Conservation (phyloP, 1,284 basidiomycete species). For the Heterobasidion parviporum region DNA sequence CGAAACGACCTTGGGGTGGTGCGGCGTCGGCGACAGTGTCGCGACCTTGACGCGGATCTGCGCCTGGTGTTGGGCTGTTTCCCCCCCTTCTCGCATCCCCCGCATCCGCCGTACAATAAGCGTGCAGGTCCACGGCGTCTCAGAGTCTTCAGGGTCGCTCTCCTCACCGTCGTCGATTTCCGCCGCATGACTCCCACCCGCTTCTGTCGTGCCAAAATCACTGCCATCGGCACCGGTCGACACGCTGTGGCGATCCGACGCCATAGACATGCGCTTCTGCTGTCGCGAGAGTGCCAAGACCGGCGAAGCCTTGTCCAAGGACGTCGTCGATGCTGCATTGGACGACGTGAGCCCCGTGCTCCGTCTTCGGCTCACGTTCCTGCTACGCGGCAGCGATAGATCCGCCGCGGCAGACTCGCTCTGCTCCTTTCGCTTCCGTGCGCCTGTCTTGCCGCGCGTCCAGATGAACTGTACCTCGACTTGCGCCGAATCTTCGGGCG, state of each 20-base stretch:
- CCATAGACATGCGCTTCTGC: conserved; percentile 9
- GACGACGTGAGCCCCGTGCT: conserved; percentile 8
- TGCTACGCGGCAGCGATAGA: conserved; percentile 7
- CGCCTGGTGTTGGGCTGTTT: neutral
- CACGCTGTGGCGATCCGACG: conserved; percentile 8
- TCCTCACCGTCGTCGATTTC: conserved; percentile 43
- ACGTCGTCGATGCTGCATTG: conserved; percentile 19
- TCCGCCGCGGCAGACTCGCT: neutral
- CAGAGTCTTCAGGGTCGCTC: conserved; percentile 91
- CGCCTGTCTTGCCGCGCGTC: conserved; percentile 38
- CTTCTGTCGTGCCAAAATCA: neutral
- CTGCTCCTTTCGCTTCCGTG: conserved; percentile 20
- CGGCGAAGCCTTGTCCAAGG: conserved; percentile 12
- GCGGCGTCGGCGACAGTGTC: conserved; percentile 85
- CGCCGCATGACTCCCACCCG: conserved; percentile 10
- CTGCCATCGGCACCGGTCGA: conserved; percentile 6
- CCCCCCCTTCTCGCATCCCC: neutral
- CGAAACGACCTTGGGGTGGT: conserved; percentile 92
- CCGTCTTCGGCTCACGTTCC: conserved; percentile 8
- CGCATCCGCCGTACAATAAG: conserved; percentile 38
- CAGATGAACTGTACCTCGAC: conserved; percentile 73
- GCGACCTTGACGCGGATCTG: conserved; percentile 50
- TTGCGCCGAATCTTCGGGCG: conserved; percentile 10
- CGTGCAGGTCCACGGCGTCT: conserved; percentile 90
- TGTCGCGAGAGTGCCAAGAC: conserved; percentile 5